Conservation (phyloP, 2,329 filamentous ascomycete genomes). For the Ceratocystis variospora region DNA sequence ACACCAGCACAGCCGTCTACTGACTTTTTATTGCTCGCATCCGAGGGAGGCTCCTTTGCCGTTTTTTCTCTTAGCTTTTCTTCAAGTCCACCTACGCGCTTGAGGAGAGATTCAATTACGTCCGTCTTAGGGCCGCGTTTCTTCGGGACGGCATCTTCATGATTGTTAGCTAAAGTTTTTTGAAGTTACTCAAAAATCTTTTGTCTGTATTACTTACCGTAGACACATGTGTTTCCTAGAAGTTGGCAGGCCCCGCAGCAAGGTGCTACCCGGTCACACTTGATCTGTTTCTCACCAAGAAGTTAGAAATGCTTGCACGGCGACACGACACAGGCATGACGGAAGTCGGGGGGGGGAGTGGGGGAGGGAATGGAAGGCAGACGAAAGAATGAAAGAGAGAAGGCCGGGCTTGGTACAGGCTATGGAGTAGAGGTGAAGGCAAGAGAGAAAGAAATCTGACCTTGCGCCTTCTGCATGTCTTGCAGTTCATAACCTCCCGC, state of each 20-base stretch:
- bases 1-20: not conserved
- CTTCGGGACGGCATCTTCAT: slow-evolving; percentile 69
- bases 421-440: not conserved
- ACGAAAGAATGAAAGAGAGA: too few relatives aligned
- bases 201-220: slow-evolving; percentile 47
- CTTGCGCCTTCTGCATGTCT: slow-evolving; percentile 85
- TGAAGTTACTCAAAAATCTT: not conserved
- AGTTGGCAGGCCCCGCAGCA: slow-evolving; percentile 81
- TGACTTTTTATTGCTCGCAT: not conserved
- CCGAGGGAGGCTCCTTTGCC: slow-evolving; percentile 24
- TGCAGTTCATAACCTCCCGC: slow-evolving; percentile 89
- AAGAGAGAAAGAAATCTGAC: slow-evolving; percentile 32
- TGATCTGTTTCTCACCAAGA: slow-evolving; percentile 47
- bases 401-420: too few relatives aligned
- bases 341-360: too few relatives aligned
- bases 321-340: not conserved
- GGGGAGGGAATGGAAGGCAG: too few relatives aligned
- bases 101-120: slow-evolving; percentile 65
- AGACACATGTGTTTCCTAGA: slow-evolving; percentile 77
- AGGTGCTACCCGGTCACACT: slow-evolving; percentile 74
- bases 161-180: not conserved
- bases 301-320: not conserved
- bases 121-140: slow-evolving; percentile 85
- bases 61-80: slow-evolving; percentile 62
- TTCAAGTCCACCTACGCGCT: slow-evolving; percentile 73